Conservation (phyloP, 148 eudicot genomes). For the Camellia lanceoleosa region DNA sequence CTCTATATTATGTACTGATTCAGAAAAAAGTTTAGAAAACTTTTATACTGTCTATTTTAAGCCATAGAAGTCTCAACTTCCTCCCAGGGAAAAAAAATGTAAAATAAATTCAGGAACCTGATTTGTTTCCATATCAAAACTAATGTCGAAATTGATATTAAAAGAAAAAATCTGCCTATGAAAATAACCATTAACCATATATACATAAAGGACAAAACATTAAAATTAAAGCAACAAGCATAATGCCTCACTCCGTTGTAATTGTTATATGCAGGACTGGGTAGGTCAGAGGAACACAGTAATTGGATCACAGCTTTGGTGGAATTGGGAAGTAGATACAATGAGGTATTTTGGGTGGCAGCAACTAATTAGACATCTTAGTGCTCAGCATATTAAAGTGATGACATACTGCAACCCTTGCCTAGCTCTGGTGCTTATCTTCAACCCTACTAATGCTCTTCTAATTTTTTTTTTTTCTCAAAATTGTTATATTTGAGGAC, state of each 20-base stretch:
- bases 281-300: conserved; percentile 92
- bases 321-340: conserved; percentile 99
- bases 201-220: not conserved
- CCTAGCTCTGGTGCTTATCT: conserved; percentile 67
- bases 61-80: not conserved
- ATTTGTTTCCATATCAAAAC: not conserved
- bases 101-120: not conserved
- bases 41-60: not conserved
- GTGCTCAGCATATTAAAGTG: conserved; percentile 55
- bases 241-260: not conserved
- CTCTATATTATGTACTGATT: not conserved
- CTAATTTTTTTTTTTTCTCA: no score
- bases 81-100: not conserved
- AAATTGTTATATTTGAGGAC: not conserved
- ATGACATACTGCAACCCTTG: conserved; percentile 99
- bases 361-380: conserved; percentile 64
- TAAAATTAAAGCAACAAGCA: not conserved
- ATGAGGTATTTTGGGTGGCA: conserved; percentile 71
- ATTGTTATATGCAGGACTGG: conserved; percentile 63
- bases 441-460: not conserved
- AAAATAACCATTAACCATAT: not conserved
- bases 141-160: not conserved
- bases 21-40: not conserved
- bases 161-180: not conserved
- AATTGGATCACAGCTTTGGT: conserved; percentile 96